A percentile compares a stretch with the other conserved stretches of the same genome.
phyloP scores from a whole-genome alignment of 176 grass and related monocot species.

The Eleusine indica region DNA sequence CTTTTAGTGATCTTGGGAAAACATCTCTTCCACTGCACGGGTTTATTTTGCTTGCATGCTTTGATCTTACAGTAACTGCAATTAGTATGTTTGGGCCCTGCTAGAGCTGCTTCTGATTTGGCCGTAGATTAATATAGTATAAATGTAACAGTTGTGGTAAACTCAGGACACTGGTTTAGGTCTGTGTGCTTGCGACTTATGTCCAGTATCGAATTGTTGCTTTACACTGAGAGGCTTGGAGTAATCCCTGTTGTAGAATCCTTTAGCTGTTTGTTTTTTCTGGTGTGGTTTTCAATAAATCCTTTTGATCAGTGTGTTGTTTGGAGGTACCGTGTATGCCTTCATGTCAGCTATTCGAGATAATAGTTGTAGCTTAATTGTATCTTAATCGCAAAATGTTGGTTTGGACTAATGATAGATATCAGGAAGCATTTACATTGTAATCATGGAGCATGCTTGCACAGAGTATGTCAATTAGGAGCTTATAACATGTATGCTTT shows the following conservation, averaged over 20 bases:
- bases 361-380: conserved; percentile 9
- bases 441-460: background rate
- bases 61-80: background rate
- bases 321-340: background rate
- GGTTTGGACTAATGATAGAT: background rate
- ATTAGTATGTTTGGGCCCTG: conserved; percentile 10
- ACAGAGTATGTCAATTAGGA: too few species aligned
- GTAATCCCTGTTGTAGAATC: background rate
- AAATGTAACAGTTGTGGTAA: conserved; percentile 5
- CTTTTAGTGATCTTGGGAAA: conserved; percentile 38
- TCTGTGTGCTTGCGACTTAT: conserved; percentile 8
- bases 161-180: conserved; percentile 25
- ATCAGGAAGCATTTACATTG: background rate
- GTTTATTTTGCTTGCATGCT: background rate
- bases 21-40: conserved; percentile 88
- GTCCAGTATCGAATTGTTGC: background rate
- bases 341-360: background rate
- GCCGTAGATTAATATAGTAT: background rate
- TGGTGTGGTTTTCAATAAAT: conserved; percentile 17
- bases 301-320: background rate
- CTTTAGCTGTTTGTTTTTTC: conserved; percentile 18
- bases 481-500: too few species aligned
- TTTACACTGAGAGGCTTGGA: background rate
- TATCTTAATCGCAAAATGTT: conserved; percentile 17
- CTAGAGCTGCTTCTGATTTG: conserved; percentile 2